phyloP scores from a whole-genome alignment of 169 alveolate species.

The Plasmodium sp. region DNA sequence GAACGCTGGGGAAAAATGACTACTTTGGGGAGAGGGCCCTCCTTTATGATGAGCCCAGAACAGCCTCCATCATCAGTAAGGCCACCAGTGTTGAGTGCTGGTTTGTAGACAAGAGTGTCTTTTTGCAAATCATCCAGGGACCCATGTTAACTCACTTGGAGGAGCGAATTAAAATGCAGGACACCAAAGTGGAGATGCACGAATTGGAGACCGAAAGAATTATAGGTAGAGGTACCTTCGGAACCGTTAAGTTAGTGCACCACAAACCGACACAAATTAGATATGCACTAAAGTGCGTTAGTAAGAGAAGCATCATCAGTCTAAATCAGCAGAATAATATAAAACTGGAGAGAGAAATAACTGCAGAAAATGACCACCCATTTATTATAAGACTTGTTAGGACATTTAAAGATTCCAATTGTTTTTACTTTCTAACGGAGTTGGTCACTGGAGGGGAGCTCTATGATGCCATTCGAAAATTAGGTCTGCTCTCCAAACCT shows the following conservation, averaged over 20 bases:
- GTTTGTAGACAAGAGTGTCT: constrained; percentile 92
- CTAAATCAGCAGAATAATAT: constrained; percentile 90
- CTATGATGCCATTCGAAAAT: constrained; percentile 93
- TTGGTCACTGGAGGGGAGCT: constrained; percentile 95
- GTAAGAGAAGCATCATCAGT: constrained; percentile 84
- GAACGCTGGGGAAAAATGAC: constrained; percentile 92
- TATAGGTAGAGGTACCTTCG: constrained; percentile 94
- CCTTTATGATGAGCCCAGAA: constrained; percentile 92
- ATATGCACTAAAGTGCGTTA: constrained; percentile 93
- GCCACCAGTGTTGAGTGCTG: constrained; percentile 83
- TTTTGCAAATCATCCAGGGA: constrained; percentile 85
- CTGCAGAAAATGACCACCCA: constrained; percentile 96
- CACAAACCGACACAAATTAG: constrained; percentile 87
- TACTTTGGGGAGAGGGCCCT: constrained; percentile 97
- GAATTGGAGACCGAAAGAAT: constrained; percentile 86
- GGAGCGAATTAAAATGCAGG: constrained; percentile 93
- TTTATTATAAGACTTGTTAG: constrained; percentile 92
- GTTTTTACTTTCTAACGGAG: constrained; percentile 93
- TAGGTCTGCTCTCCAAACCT: constrained; percentile 89
- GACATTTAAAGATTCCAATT: constrained; percentile 92
- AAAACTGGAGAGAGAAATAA: constrained; percentile 92
- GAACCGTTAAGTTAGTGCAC: constrained; percentile 91
- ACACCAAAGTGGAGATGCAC: constrained; percentile 88
- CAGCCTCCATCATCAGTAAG: constrained; percentile 92
- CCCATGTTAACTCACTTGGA: constrained; percentile 92